phyloP scores from a whole-genome alignment of 2,329 filamentous ascomycete genomes.

The Colletotrichum sp. region DNA sequence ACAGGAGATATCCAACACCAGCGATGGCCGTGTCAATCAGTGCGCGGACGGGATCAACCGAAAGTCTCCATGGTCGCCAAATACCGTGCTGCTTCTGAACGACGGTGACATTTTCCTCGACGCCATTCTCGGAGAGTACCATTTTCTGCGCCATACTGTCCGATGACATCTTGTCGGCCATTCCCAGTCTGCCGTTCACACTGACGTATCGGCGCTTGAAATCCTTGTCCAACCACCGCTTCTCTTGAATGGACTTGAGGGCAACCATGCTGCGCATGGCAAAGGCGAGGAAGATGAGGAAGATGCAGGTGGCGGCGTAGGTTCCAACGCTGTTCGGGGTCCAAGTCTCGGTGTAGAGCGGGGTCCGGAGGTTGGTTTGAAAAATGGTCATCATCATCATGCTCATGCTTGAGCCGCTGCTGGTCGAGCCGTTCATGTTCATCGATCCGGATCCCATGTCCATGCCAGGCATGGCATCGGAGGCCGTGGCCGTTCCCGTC shows the following conservation, averaged over 20 bases:
- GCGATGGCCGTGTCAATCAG: conserved; percentile 71
- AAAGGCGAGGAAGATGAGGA: conserved; percentile 78
- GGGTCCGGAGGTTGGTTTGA: conserved; percentile 55
- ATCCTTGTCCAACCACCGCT: conserved; percentile 72
- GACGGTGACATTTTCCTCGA: conserved; percentile 81
- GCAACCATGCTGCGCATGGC: conserved; percentile 75
- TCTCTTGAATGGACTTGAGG: conserved; percentile 66
- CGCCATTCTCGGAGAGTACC: conserved; percentile 74
- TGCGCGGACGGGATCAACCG: conserved; percentile 77
- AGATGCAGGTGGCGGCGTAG: conserved; percentile 92
- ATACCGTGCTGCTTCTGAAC: conserved; percentile 61
- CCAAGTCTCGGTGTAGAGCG: conserved; percentile 70
- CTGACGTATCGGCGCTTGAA: conserved; percentile 78
- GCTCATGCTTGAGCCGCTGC: conserved; percentile 7
- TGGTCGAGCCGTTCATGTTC: conserved; percentile 1
- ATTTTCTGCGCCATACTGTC: conserved; percentile 68
- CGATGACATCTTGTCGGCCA: conserved; percentile 62
- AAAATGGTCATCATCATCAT: conserved; percentile 60
- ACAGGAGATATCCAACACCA: conserved; percentile 87
- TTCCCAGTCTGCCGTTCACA: conserved; percentile 66
- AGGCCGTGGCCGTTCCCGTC: not conserved
- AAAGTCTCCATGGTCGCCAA: conserved; percentile 77
- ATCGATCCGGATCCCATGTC: conserved; percentile 14
- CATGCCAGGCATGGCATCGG: conserved; percentile 16
- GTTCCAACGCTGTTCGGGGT: conserved; percentile 70